These are phyloP conservation scores for Calonectria pteridis DNA, from an alignment of 2,329 filamentous ascomycete genomes.

Conservation along the genomic window DNA sequence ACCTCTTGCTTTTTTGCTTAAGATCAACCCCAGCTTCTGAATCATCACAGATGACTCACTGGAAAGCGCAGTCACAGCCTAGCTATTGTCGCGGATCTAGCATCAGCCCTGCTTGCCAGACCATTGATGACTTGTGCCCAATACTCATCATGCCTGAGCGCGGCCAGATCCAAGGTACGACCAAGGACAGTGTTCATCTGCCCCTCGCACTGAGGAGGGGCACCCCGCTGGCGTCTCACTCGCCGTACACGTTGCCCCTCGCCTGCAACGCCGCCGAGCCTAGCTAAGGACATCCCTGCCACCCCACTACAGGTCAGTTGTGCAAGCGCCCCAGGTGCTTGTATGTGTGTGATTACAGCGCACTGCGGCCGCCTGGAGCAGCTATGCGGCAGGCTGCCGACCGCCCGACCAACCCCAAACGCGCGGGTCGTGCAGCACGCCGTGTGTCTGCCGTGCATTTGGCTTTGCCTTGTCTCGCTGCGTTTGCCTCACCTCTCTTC, in stretches of 20 bases:
- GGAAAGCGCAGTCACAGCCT: not conserved
- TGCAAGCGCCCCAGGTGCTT: not conserved
- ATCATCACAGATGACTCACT: constrained; percentile 12
- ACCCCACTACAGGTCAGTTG: constrained; percentile 33
- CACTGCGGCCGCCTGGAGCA: not conserved
- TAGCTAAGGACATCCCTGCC: constrained; percentile 12
- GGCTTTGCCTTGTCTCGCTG: constrained; percentile 11
- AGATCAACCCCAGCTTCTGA: not conserved
- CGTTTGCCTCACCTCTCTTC: constrained; percentile 1
- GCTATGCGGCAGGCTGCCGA: not conserved
- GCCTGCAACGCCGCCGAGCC: not conserved
- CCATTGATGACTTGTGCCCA: constrained; percentile 6
- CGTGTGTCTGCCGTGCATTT: constrained; percentile 17
- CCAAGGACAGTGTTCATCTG: not conserved
- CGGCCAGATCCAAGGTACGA: not conserved
- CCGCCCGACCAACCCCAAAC: not conserved
- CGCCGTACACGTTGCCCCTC: constrained; percentile 37
- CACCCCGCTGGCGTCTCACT: constrained; percentile 30
- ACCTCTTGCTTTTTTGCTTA: not conserved
- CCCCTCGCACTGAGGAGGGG: constrained; percentile 24
- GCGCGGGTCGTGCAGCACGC: not conserved
- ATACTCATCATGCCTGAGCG: not conserved
- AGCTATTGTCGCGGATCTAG: not conserved
- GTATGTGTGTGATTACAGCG: constrained; percentile 14
- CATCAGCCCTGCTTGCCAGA: not conserved